Evolutionary conservation across 306 rosid species (phyloP).

Genomic region (Calophaca sinica): DNA sequence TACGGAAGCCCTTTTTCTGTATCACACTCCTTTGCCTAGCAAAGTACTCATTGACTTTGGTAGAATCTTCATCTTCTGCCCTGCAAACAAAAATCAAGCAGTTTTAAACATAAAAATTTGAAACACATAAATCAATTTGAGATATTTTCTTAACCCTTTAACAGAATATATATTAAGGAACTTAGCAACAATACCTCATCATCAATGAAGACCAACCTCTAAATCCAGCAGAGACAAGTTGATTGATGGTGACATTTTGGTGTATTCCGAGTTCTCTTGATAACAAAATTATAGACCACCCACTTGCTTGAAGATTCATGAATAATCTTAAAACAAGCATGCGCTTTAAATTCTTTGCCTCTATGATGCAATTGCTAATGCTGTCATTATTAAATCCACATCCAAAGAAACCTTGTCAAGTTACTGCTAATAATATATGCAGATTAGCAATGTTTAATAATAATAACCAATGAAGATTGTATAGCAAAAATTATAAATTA

Average conservation of each 20-base stretch:
- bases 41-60: conserved; percentile 51
- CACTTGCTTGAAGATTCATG: conserved; percentile 63
- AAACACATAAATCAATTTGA: conserved; percentile 17
- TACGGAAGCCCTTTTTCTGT: conserved; percentile 55
- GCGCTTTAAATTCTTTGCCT: conserved; percentile 65
- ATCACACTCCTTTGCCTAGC: conserved; percentile 56
- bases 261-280: conserved; percentile 63
- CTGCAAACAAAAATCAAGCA: conserved; percentile 50
- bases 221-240: conserved; percentile 69
- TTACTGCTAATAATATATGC: conserved; percentile 27
- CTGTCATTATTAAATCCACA: conserved; percentile 49
- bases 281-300: conserved; percentile 81
- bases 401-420: conserved; percentile 26
- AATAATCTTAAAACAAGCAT: conserved; percentile 55
- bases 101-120: not conserved
- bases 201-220: conserved; percentile 71
- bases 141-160: too few relatives aligned
- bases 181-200: conserved; percentile 66
- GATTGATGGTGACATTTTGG: conserved; percentile 58
- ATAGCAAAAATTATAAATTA: not conserved
- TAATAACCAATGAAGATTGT: not conserved
- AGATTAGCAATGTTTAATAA: conserved; percentile 23
- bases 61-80: conserved; percentile 60
- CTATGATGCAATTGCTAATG: conserved; percentile 54
- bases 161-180: conserved; percentile 2